Percentiles rank a stretch among this genome's conserved stretches.
These are phyloP conservation scores for Aspergillus kassunensis DNA, from an alignment of 495 filamentous ascomycete genomes.

Conservation along the genomic window DNA sequence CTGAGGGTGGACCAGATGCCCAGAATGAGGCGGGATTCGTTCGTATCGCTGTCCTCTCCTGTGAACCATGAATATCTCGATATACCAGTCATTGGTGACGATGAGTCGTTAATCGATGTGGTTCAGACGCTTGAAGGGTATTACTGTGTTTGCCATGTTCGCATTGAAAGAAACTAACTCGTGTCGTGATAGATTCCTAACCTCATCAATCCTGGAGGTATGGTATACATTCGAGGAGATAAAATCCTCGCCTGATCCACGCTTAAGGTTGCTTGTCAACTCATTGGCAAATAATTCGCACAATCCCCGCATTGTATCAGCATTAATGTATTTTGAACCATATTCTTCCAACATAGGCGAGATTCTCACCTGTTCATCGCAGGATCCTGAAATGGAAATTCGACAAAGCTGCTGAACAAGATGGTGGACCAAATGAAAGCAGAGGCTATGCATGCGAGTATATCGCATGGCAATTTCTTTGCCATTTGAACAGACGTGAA, in stretches of 20 bases:
- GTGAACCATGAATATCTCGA: constrained; percentile 29
- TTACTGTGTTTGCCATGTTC: constrained; percentile 7
- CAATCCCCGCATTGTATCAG: constrained; percentile 71
- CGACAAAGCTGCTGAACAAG: constrained; percentile 53
- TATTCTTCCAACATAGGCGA: neutral
- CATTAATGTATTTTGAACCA: constrained; percentile 60
- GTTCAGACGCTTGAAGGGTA: constrained; percentile 66
- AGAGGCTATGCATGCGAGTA: constrained; percentile 85
- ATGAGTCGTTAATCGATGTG: constrained; percentile 63
- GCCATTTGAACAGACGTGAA: constrained; percentile 72
- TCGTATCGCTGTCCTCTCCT: constrained; percentile 11
- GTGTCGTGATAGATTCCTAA: constrained; percentile 52
- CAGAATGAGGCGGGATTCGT: constrained; percentile 10
- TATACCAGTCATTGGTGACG: constrained; percentile 57
- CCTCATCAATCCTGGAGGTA: constrained; percentile 56
- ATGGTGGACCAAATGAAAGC: constrained; percentile 68
- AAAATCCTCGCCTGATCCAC: constrained; percentile 60
- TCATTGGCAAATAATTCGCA: constrained; percentile 61
- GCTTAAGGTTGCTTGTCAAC: constrained; percentile 60
- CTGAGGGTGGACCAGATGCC: too few relatives aligned
- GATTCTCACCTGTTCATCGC: neutral
- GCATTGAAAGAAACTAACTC: neutral
- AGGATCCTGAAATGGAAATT: constrained; percentile 84
- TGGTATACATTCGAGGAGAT: constrained; percentile 79
- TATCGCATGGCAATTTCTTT: constrained; percentile 85